These are phyloP conservation scores for Emydomyces testavorans DNA, from an alignment of 2,329 filamentous ascomycete species.

Conservation along the genomic window DNA sequence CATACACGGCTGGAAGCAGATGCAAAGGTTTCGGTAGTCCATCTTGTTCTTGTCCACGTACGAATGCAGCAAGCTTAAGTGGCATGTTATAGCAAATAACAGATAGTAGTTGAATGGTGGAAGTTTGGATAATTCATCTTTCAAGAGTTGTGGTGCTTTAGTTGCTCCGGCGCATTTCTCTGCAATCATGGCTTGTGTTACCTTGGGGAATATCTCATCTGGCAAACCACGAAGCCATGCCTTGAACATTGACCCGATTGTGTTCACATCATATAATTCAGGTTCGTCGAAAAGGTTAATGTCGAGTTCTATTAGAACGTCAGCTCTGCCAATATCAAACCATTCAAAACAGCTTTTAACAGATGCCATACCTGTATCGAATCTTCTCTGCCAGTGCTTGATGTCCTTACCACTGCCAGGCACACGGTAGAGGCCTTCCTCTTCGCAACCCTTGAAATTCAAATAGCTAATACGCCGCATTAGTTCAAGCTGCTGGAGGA, in stretches of 20 bases:
- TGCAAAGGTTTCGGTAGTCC: slow-evolving; percentile 90
- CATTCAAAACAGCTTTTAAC: neutral
- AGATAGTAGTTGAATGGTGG: slow-evolving; percentile 97
- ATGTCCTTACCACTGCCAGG: slow-evolving; percentile 83
- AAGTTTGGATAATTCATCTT: slow-evolving; percentile 86
- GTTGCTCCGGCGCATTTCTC: slow-evolving; percentile 68
- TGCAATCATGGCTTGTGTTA: slow-evolving; percentile 66
- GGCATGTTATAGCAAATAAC: slow-evolving; percentile 92
- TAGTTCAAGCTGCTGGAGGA: neutral
- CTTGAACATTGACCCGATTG: slow-evolving; percentile 91
- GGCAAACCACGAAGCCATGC: slow-evolving; percentile 92
- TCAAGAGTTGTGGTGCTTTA: slow-evolving; percentile 69
- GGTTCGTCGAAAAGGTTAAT: slow-evolving; percentile 80
- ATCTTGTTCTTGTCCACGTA: slow-evolving; percentile 97
- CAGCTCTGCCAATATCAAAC: neutral
- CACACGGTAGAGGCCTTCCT: slow-evolving; percentile 85
- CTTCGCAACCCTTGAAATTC: slow-evolving; percentile 87
- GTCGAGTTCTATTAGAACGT: slow-evolving; percentile 56
- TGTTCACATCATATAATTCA: slow-evolving; percentile 91
- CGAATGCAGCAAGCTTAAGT: slow-evolving; percentile 79
- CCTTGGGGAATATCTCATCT: slow-evolving; percentile 83
- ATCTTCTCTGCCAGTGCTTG: slow-evolving; percentile 84
- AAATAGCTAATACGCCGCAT: slow-evolving; percentile 50
- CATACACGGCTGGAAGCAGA: slow-evolving; percentile 95
- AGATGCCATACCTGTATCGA: slow-evolving; percentile 58